Evolutionary conservation across 1,284 basidiomycete genomes (phyloP).

Genomic region (Ceratobasidium sp.): DNA sequence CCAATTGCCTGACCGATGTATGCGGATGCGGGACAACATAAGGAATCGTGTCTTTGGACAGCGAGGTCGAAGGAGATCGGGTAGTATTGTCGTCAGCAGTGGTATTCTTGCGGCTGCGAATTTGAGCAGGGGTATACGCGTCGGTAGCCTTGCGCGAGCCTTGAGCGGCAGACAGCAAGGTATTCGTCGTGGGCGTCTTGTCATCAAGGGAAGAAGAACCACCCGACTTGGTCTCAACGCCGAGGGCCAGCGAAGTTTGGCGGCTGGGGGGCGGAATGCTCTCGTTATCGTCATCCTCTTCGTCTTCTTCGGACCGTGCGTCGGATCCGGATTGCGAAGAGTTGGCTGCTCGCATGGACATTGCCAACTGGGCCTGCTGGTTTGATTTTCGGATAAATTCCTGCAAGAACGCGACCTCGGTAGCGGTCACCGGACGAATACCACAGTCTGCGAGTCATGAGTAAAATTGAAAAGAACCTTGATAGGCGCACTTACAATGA

Average conservation of each 20-base stretch:
- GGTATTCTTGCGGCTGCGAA: slow-evolving; percentile 50
- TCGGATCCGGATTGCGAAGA: slow-evolving; percentile 48
- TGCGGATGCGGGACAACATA: slow-evolving; percentile 35
- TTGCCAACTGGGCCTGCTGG: slow-evolving; percentile 52
- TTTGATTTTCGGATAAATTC: slow-evolving; percentile 89
- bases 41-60: slow-evolving; percentile 31
- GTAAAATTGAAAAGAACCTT: slow-evolving; percentile 48
- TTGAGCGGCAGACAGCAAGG: slow-evolving; percentile 78
- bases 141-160: slow-evolving; percentile 54
- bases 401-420: slow-evolving; percentile 89
- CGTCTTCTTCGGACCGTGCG: slow-evolving; percentile 78
- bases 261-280: slow-evolving; percentile 26
- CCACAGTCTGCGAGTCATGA: slow-evolving; percentile 74
- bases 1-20: slow-evolving; percentile 74
- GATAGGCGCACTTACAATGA: slow-evolving; percentile 72
- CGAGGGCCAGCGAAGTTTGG: slow-evolving; percentile 13
- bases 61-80: slow-evolving; percentile 29
- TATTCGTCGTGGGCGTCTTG: slow-evolving; percentile 83
- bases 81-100: slow-evolving; percentile 2
- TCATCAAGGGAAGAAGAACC: slow-evolving; percentile 60
- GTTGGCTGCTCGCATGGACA: slow-evolving; percentile 54
- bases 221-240: slow-evolving; percentile 38
- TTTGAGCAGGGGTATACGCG: slow-evolving; percentile 71
- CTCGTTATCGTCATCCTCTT: slow-evolving; percentile 69
- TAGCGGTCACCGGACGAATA: slow-evolving; percentile 84